Evolutionary conservation across 1,284 basidiomycete species (phyloP), one percentile per base, ranked within the genome.

Genomic region (Boletus smithii): DNA sequence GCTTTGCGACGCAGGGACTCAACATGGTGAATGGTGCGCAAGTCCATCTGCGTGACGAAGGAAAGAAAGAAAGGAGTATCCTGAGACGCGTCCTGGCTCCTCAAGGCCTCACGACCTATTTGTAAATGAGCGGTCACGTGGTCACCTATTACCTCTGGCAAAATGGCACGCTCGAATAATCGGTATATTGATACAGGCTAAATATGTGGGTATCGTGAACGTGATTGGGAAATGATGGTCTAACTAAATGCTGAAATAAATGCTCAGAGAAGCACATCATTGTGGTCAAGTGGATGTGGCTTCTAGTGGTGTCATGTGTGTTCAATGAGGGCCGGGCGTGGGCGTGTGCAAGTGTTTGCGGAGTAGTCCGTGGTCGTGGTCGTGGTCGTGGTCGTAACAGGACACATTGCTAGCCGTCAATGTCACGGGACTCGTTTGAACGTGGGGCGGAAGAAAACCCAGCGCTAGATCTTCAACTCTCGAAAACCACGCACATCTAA

Each of bases 401-500:
- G 30, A 32, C 27, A 49, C 51, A 7, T 53, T 32, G n/a, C 34
- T 16, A 35, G 30, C 17, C 39, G 36, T 48, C 42, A 48, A 32
- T 11, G 48, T 52, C 40, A 22, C 46, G 45, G 8, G 34, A 36
- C 16, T 27, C n/a, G 32, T 40, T 27, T 29, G 29, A 42, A 29
- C 26, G 42, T 35, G 36, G 22, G 22, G 22, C 17, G 18, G 37
- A 13, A 35, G 40, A 42, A 48, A 48, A 30, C 37, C 39, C 26
- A 31, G 37, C 44, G 42, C 55, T 69, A 88, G 57, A 90, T 90
- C 77, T 80, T 87, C 63, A 90, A 65, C 70, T 90, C 88, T 55
- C 85, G 73, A 66, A 90, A 90, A 43, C 87, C 87, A 48, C 87
- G 73, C 49, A 89, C 85, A 63, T 90, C 87, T 50, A 90, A 66